Conservation (phyloP, 495 filamentous ascomycete species). For the Margaritispora aquatica region DNA sequence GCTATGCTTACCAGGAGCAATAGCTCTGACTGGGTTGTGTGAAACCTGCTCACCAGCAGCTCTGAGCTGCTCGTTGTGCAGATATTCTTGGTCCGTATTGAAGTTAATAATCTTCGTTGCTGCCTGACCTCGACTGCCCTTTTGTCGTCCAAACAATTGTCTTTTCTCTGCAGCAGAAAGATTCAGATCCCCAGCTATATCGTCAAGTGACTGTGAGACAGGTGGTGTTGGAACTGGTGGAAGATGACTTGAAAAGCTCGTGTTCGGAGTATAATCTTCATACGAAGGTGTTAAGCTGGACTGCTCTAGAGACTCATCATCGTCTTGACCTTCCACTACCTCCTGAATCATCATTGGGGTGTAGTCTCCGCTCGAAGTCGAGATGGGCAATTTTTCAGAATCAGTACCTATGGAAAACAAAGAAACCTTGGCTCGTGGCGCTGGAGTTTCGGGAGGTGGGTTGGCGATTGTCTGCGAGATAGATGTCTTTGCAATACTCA, state of each 20-base stretch:
- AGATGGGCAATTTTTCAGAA: constrained; percentile 14
- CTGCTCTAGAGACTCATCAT: neutral
- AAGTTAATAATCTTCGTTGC: constrained; percentile 58
- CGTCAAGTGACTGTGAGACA: constrained; percentile 44
- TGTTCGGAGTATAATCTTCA: constrained; percentile 21
- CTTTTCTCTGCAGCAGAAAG: constrained; percentile 67
- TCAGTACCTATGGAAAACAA: constrained; percentile 52
- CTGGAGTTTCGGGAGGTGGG: constrained; percentile 1
- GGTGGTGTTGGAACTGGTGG: constrained; percentile 19
- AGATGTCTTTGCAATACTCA: neutral
- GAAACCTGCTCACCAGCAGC: constrained; percentile 56
- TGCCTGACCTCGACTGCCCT: constrained; percentile 25
- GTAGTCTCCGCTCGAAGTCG: constrained; percentile 28
- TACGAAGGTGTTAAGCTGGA: constrained; percentile 11
- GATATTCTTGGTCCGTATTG: constrained; percentile 82
- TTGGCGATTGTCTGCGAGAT: constrained; percentile 1
- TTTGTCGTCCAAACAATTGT: constrained; percentile 72
- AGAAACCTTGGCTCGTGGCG: constrained; percentile 47
- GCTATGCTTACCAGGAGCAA: constrained; percentile 84
- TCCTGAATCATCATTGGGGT: constrained; percentile 43
- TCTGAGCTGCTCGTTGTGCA: constrained; percentile 68
- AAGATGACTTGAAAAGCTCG: constrained; percentile 2
- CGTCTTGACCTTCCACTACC: constrained; percentile 13
- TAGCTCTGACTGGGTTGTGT: constrained; percentile 76
- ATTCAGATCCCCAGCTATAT: constrained; percentile 66